phyloP scores from a whole-genome alignment of 2,329 filamentous ascomycete genomes.

The Biscogniauxia mediterranea region DNA sequence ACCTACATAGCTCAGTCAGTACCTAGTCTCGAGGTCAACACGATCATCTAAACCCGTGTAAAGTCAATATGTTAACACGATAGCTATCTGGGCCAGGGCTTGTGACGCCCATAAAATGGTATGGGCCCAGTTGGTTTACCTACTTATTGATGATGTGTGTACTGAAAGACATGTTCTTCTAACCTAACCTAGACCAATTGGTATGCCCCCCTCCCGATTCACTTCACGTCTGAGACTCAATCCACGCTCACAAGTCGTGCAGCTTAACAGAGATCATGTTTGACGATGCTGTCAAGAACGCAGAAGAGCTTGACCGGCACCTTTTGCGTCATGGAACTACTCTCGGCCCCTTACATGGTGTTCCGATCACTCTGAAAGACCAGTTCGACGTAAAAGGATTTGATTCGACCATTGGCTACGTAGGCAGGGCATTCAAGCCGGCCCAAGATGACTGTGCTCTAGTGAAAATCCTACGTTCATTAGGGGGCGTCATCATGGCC shows the following conservation, averaged over 20 bases:
- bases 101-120: no score
- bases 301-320: conserved; percentile 23
- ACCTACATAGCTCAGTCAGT: conserved; percentile 23
- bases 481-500: conserved; percentile 52
- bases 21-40: no score
- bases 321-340: conserved; percentile 9
- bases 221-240: no score
- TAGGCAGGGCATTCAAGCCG: conserved; percentile 47
- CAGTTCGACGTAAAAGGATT: conserved; percentile 59
- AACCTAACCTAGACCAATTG: conserved; percentile 21
- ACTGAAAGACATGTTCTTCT: neutral
- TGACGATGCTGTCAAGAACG: conserved; percentile 21
- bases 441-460: conserved; percentile 48
- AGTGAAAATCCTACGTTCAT: conserved; percentile 44
- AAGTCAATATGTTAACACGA: no score
- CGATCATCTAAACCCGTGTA: no score
- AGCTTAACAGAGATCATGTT: conserved; percentile 30
- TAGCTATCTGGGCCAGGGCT: no score
- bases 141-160: no score
- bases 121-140: no score
- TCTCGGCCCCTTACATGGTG: conserved; percentile 24
- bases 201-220: conserved; percentile 5
- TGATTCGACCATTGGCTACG: conserved; percentile 59
- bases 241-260: neutral
- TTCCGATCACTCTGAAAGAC: conserved; percentile 49